phyloP scores from a whole-genome alignment of 345 rosid species.

The Salix exigua region DNA sequence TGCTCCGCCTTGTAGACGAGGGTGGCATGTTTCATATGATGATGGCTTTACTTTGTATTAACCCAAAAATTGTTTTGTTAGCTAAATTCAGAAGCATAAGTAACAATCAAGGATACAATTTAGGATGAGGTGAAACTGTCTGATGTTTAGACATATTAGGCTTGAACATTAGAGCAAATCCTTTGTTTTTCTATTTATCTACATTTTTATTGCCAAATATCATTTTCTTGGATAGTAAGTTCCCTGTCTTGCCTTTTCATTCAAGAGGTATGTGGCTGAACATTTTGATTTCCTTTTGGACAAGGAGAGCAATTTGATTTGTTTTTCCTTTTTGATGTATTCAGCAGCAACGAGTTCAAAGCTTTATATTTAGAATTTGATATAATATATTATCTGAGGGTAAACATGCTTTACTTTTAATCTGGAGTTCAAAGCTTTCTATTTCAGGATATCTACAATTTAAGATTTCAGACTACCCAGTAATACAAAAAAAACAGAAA shows the following conservation, averaged over 20 bases:
- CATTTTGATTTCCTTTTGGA: not conserved
- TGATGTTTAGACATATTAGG: not conserved
- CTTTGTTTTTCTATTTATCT: too few species aligned
- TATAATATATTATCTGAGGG: not conserved
- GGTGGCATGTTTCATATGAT: conserved; percentile 55
- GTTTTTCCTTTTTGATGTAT: not conserved
- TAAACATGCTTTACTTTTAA: not conserved
- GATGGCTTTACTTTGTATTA: conserved; percentile 53
- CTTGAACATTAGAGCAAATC: not conserved
- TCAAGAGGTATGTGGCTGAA: too few species aligned
- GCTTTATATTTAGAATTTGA: not conserved
- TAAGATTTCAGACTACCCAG: not conserved
- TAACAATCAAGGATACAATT: not conserved
- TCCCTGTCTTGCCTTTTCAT: too few species aligned
- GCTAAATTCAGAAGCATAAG: not conserved
- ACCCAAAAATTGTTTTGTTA: not conserved
- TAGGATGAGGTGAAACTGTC: not conserved
- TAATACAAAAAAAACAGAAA: not conserved
- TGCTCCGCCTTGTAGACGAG: conserved; percentile 50
- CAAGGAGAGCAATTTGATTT: not conserved
- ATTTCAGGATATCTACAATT: not conserved
- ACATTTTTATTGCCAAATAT: too few species aligned
- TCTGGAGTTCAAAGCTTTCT: not conserved
- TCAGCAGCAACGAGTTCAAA: not conserved
- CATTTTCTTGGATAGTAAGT: too few species aligned